Percentiles rank a stretch among this genome's conserved stretches.
phyloP scores from a whole-genome alignment of 805 yeast species.

The Limtongia smithiae region DNA sequence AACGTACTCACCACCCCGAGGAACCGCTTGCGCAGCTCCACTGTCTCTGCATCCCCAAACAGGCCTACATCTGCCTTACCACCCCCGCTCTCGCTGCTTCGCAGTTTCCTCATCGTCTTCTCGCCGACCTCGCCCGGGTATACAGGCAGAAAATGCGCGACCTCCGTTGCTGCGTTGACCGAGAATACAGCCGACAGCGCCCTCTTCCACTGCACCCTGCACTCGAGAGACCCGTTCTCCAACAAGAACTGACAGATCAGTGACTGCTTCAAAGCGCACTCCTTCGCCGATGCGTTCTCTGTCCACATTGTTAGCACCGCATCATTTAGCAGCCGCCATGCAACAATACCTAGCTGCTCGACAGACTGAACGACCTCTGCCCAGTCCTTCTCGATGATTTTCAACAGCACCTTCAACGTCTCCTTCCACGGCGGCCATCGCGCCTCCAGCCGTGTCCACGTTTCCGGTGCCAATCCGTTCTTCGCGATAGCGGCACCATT shows the following conservation, averaged over 20 bases:
- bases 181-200: constrained; percentile 21
- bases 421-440: constrained; percentile 20
- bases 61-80: not conserved
- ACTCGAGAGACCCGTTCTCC: constrained; percentile 1
- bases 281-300: not conserved
- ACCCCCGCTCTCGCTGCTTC: not conserved
- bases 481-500: not conserved
- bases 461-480: not conserved
- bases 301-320: too few relatives aligned
- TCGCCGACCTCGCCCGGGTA: constrained; percentile 16
- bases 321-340: not conserved
- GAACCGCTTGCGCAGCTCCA: constrained; percentile 7
- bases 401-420: constrained; percentile 2
- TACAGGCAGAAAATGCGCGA: constrained; percentile 6
- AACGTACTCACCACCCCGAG: constrained; percentile 4
- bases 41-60: constrained; percentile 9
- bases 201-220: constrained; percentile 12
- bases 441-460: constrained; percentile 3
- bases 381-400: constrained; percentile 17
- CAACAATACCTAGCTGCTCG: too few relatives aligned
- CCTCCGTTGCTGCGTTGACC: not conserved
- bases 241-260: constrained; percentile 7
- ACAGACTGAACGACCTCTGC: constrained; percentile 1
- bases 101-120: not conserved
- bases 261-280: not conserved